Percentiles rank a stretch among this genome's conserved stretches.
phyloP scores from a whole-genome alignment of 768 basidiomycete genomes.

The Podaxis sp. region DNA sequence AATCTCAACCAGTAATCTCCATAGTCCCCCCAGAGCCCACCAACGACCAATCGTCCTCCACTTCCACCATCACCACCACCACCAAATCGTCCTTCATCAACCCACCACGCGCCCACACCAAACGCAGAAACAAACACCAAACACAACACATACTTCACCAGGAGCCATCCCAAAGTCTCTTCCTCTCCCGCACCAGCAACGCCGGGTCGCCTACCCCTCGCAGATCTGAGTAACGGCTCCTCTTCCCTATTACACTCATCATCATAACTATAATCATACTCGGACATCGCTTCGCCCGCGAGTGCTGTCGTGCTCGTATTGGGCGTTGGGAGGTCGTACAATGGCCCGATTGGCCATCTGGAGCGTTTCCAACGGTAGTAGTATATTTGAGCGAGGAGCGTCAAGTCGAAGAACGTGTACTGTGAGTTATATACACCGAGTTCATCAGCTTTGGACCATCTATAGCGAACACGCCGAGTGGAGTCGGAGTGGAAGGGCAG shows the following conservation, averaged over 20 bases:
- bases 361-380: slow-evolving; percentile 74
- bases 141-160: slow-evolving; percentile 34
- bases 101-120: slow-evolving; percentile 66
- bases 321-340: slow-evolving; percentile 9
- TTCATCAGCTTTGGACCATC: not conserved
- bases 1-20: slow-evolving; percentile 25
- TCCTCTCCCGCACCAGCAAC: not conserved
- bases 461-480: not conserved
- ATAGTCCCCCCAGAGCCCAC: slow-evolving; percentile 18
- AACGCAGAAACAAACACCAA: slow-evolving; percentile 63
- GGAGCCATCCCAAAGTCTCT: slow-evolving; percentile 16
- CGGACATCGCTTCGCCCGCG: not conserved
- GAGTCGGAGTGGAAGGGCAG: slow-evolving; percentile 4
- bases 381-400: slow-evolving; percentile 79
- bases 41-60: slow-evolving; percentile 13
- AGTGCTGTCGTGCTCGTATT: slow-evolving; percentile 32
- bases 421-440: slow-evolving; percentile 25
- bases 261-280: not conserved
- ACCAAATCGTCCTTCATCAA: slow-evolving; percentile 35
- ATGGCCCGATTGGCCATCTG: slow-evolving; percentile 6
- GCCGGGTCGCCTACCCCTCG: not conserved
- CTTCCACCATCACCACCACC: not conserved
- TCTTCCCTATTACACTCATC: not conserved
- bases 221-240: slow-evolving; percentile 4
- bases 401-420: slow-evolving; percentile 84